Evolutionary conservation across 345 rosid genomes (phyloP), one percentile per base, ranked within the genome.

Genomic region (Populus pruinosa): DNA sequence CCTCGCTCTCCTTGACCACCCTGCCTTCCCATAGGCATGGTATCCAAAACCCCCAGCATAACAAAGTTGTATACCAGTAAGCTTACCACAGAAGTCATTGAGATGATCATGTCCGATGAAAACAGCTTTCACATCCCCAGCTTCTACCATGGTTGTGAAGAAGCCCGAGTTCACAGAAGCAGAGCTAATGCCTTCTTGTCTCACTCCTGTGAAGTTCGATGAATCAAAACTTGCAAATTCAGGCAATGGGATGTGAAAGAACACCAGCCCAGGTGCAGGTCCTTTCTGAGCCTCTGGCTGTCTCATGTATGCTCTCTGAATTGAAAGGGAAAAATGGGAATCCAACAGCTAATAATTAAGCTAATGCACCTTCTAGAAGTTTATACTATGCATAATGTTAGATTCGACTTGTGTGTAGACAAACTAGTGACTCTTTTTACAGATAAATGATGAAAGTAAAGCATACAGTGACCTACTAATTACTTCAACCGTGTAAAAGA

Each of bases 21-120:
- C 98, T 44, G 92, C 94, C 84, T 91, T 89, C 73, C 98, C 98
- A 67, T 93, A 96, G 27, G 94, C 99, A 87, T 92, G 98, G 86
- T 93, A 93, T 82, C 99, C 97, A 80, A 92, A 89, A 18, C 94
- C 99, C 67, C 98, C 99, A 55, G 91, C 98, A 63, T 95, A 95
- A 73, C 99, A 95, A 76, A 95, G 98, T 43, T 95, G 87, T 74
- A 93, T 86, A 31, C 94, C 94, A 31, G 77, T 81, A 63, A 89
- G 85, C 41, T 75, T 29, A 11, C 89, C 97, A 76, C 99, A 96
- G 79, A 93, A 96, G 85, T 96, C 99, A 17, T 92, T 95, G 76
- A 88, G 1, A 73, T 95, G 99, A 80, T 95, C 99, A 71, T 95
- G 98, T 44, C 98, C 99, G 0, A 83, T 88, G 85, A 95, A 95